Base-by-base conservation (phyloP, 1,284 basidiomycete species). In the Pseudozyma thailandica region DNA sequence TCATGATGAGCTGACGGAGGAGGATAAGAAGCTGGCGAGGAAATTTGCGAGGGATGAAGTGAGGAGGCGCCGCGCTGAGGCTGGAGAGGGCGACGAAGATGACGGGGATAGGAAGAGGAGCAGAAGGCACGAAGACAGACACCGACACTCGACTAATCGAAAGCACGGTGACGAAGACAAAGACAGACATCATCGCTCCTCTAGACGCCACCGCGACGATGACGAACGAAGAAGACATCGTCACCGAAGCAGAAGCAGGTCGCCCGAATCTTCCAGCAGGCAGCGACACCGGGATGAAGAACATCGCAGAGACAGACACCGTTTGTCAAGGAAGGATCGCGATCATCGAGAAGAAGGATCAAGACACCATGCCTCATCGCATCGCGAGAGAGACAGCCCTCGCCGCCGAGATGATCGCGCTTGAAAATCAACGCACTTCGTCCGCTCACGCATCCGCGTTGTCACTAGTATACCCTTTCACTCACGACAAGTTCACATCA, bases 21-120 rank as follows among this genome's bases (percentile, higher is more conserved):
- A 47, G 62, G 71, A 47, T 43, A 73, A 50, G 78, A 80, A 51
- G 72, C 33, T 64, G 6, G 77, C 76, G 3, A 66, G 56, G n/a
- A 69, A 57, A 41, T 52, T 65, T 23, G 78, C 78, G 0, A 60
- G 47, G n/a, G 54, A 75, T 27, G 60, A 63, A 42, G 60, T 70
- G 15, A 46, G 56, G 49, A 55, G 52, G 18, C 43, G 57, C 13
- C 55, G 57, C n/a, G 46, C 52, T n/a, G 59, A 54, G 15, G 50
- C 49, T 51, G 58, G 66, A 53, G 55, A 77, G 53, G 47, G 23
- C 20, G 39, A 38, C 37, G 37, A 52, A 20, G 50, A 57, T 63
- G 35, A 47, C 1, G 52, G 30, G n/a, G 28, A 41, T 35, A 31
- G 18, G 39, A 43, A 53, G 49, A 53, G 53, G 31, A 47, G 28